These are phyloP conservation scores for Drechslerella dactyloides DNA, from an alignment of 2,329 filamentous ascomycete genomes.

Conservation along the genomic window DNA sequence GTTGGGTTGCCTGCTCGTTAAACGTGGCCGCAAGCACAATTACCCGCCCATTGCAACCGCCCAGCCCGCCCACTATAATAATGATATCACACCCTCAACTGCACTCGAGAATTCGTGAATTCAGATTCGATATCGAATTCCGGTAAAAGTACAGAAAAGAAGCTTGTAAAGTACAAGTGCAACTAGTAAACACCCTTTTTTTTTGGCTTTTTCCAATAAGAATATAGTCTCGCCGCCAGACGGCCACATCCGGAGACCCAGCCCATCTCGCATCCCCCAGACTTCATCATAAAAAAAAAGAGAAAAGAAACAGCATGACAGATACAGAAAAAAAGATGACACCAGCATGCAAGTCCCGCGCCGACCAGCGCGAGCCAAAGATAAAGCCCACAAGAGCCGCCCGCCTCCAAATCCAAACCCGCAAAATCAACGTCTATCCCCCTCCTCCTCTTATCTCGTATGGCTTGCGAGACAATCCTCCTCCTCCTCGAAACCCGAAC, in stretches of 20 bases:
- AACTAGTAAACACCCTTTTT: neutral
- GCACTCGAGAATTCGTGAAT: no score
- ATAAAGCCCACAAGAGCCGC: slow-evolving; percentile 2
- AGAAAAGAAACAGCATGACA: slow-evolving; percentile 1
- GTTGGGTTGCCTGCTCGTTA: slow-evolving; percentile 10
- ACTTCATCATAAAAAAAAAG: no score
- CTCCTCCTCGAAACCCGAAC: no score
- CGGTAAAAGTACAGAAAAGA: slow-evolving; percentile 1
- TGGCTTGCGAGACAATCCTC: no score
- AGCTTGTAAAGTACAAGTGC: neutral
- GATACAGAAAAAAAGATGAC: slow-evolving; percentile 15
- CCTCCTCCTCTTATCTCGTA: no score
- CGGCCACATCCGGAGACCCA: no score
- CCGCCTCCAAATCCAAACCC: slow-evolving; percentile 5
- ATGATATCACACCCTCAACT: no score
- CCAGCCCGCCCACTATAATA: no score
- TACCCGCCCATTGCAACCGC: neutral
- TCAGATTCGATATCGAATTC: no score
- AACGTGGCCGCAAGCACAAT: slow-evolving; percentile 42
- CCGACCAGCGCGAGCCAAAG: neutral
- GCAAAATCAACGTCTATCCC: slow-evolving; percentile 6
- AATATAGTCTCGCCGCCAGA: no score
- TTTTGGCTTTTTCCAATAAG: neutral
- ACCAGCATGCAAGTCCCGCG: neutral
- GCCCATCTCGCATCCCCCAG: no score